Evolutionary conservation across 805 yeast genomes (phyloP).

Genomic region (Myxozyma nipponensis): DNA sequence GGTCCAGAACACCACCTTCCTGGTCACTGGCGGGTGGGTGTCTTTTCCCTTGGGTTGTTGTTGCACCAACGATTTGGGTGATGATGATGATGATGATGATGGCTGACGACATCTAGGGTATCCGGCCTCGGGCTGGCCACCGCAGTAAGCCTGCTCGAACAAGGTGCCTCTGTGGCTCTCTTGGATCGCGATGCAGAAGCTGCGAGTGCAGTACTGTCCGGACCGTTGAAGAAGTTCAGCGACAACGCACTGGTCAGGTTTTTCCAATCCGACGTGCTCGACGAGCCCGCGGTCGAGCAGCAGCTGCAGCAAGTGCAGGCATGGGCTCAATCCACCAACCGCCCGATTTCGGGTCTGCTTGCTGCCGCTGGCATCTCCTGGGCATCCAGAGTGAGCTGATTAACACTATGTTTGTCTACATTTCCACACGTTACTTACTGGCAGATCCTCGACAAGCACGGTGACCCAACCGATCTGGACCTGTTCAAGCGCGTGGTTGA

Average conservation of each 20-base stretch:
- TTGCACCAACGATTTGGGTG: too few relatives aligned
- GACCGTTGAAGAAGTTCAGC: not conserved
- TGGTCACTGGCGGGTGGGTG: conserved; percentile 22
- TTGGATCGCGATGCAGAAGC: conserved; percentile 13
- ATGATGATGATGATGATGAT: too few relatives aligned
- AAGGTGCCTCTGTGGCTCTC: conserved; percentile 21
- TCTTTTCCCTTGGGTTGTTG: not conserved
- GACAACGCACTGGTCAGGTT: not conserved
- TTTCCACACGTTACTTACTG: not conserved
- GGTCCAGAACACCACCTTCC: conserved; percentile 9
- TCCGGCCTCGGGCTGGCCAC: conserved; percentile 24
- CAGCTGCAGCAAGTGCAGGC: conserved; percentile 14
- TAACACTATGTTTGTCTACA: too few relatives aligned
- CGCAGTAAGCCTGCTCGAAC: conserved; percentile 3
- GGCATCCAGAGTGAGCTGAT: conserved; percentile 1
- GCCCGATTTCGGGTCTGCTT: conserved; percentile 16
- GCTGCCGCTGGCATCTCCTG: conserved; percentile 21
- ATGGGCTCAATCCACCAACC: conserved; percentile 6
- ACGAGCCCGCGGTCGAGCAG: conserved; percentile 3
- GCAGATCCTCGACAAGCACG: conserved; percentile 11
- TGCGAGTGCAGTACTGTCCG: not conserved
- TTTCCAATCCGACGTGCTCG: conserved; percentile 16
- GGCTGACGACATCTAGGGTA: conserved; percentile 7
- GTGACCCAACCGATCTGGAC: conserved; percentile 10
- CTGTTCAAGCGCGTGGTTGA: conserved; percentile 14